Percentiles rank a stretch among this genome's conserved stretches.
Evolutionary conservation across 1,284 basidiomycete genomes (phyloP).

Genomic region (Sanghuangporus sanghuang): DNA sequence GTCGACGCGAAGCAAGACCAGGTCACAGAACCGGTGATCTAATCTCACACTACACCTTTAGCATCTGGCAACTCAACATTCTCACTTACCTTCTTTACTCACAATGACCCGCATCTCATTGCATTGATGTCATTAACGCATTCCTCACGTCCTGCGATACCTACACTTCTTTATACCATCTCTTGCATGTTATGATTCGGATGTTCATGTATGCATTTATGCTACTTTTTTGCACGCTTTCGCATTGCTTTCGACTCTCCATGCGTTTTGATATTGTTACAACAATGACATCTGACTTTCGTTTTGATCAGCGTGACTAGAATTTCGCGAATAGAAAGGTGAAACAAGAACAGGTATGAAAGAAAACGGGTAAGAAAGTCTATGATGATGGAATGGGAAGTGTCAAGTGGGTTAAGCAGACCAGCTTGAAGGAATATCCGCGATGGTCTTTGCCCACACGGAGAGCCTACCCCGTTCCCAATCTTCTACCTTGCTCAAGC

Average conservation of each 20-base stretch:
- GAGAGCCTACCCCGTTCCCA: slow-evolving; percentile 78
- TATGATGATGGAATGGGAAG: not conserved
- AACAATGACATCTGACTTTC: slow-evolving; percentile 1
- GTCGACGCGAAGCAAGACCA: not conserved
- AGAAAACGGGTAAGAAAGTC: not conserved
- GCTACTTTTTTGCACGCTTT: not conserved
- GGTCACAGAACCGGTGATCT: not conserved
- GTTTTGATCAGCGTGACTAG: not conserved
- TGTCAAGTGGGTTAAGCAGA: slow-evolving; percentile 27
- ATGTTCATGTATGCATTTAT: slow-evolving; percentile 3
- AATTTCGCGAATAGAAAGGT: not conserved
- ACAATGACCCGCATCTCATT: not conserved
- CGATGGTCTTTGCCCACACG: slow-evolving; percentile 71
- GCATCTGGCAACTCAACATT: not conserved
- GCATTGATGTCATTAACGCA: not conserved
- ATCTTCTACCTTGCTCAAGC: slow-evolving; percentile 71
- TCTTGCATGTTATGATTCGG: slow-evolving; percentile 1
- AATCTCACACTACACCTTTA: not conserved
- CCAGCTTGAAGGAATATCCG: slow-evolving; percentile 83
- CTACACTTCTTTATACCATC: not conserved
- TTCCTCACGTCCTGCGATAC: not conserved
- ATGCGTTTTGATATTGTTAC: slow-evolving; percentile 7
- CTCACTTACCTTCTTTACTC: not conserved
- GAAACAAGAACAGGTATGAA: not conserved
- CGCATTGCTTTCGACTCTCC: not conserved